These are phyloP conservation scores for Penicillium sp. DNA, from an alignment of 2,329 filamentous ascomycete genomes.

Conservation along the genomic window DNA sequence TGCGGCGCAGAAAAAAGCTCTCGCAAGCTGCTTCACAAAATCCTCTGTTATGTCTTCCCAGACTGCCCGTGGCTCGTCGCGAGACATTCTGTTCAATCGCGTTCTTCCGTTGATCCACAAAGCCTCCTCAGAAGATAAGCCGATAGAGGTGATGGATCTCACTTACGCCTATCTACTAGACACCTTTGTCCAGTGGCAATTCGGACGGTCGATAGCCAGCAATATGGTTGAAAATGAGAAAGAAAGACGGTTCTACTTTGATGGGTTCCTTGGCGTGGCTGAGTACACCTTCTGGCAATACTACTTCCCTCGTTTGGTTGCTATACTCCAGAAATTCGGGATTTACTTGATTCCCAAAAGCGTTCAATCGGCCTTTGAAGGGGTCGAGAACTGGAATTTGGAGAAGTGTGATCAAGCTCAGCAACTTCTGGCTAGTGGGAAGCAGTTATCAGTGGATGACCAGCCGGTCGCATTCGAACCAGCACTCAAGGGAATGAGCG, in stretches of 20 bases:
- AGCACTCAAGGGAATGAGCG: slow-evolving; percentile 3
- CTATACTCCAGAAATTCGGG: not conserved
- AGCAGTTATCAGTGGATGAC: not conserved
- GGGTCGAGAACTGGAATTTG: slow-evolving; percentile 6
- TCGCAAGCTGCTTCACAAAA: not conserved
- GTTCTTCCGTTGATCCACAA: not conserved
- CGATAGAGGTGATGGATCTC: slow-evolving; percentile 3
- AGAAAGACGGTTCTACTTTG: slow-evolving; percentile 4
- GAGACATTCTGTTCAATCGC: not conserved
- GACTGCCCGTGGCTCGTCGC: not conserved
- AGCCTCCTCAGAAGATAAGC: not conserved
- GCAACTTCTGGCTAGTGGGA: not conserved
- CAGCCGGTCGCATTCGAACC: slow-evolving; percentile 2
- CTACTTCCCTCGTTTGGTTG: not conserved
- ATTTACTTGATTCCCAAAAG: not conserved
- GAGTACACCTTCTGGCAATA: slow-evolving; percentile 4
- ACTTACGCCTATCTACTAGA: slow-evolving; percentile 5
- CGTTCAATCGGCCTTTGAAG: not conserved
- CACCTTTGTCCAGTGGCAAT: slow-evolving; percentile 9
- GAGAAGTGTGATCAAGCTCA: slow-evolving; percentile 10
- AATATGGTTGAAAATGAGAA: slow-evolving; percentile 8
- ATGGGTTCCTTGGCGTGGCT: slow-evolving; percentile 1
- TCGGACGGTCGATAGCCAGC: slow-evolving; percentile 3
- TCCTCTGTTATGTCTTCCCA: not conserved
- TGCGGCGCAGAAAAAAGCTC: not conserved